Evolutionary conservation across 805 yeast genomes (phyloP), one percentile per base, ranked within the genome.

Genomic region (Barnettozyma sucrosica): DNA sequence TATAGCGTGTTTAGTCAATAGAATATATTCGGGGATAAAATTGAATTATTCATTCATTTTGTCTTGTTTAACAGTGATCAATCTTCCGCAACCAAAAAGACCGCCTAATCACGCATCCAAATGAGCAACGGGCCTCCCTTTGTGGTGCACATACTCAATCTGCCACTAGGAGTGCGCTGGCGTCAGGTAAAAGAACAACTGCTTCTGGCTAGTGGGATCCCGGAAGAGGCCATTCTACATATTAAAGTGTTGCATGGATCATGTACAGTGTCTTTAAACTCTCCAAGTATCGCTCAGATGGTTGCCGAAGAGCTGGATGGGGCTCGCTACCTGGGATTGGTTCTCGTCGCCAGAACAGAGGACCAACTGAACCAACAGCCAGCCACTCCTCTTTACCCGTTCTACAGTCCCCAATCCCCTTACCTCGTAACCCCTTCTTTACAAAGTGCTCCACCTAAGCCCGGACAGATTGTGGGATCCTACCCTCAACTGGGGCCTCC

Each of bases 81-180:
- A 5, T 16, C 32, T 16, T 28, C 32, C 11, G 32, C 32, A 28
- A 28, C 32, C 32, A 16, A 28, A 28, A 28, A 28, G 32, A 14
- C 32, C 16, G 14, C 32, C 32, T 16, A 28, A 13, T 28, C 32
- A 28, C n/a, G n/a, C 16, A n/a, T 28, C 5, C n/a, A 39, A 18
- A 43, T 43, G 46, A 34, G 42, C 26, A 36, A 14, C 8, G 43
- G 37, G 40, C 18, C 49, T 24, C 42, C 51, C 32, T 39, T 50
- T 32, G 47, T 33, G 32, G 53, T 58, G 16, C 51, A 50, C 36
- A 18, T 59, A 4, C 47, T 49, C 33, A 55, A 55, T 33, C 23
- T 58, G n/a, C 64, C 64, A 2, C 49, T 49, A 0, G 54, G 47
- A 7, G 19, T 41, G 9, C 52, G 46, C 24, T 58, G 63, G 62